These are phyloP conservation scores for Tetradesmus lagerheimii DNA, from an alignment of 139 green algal species.

Conservation along the genomic window DNA sequence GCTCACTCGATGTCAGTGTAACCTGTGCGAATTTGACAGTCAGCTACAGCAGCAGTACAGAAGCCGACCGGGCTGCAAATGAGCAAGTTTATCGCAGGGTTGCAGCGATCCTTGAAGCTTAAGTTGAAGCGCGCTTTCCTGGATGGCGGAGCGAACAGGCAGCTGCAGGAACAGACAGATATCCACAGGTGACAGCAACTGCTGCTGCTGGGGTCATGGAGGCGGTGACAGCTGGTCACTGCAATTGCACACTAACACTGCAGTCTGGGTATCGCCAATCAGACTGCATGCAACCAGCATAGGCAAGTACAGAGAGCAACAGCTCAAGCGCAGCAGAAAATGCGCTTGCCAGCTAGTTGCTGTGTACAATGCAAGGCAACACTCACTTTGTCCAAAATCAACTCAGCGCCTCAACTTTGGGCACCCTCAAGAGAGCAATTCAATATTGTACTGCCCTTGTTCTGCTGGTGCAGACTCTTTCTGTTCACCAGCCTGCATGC, in stretches of 20 bases:
- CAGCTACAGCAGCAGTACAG: background rate
- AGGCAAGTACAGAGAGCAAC: background rate
- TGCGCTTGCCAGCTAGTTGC: no score
- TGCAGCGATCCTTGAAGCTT: constrained; percentile 12
- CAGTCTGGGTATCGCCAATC: no score
- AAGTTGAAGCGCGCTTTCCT: constrained; percentile 42
- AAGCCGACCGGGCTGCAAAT: background rate
- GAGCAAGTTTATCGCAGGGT: background rate
- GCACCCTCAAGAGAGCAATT: no score
- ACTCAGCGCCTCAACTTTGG: no score
- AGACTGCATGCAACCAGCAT: background rate
- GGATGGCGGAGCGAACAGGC: constrained; percentile 60
- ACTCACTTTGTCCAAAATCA: no score
- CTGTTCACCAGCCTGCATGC: constrained; percentile 55
- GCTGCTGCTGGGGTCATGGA: background rate
- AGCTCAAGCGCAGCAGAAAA: no score
- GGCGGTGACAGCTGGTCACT: background rate
- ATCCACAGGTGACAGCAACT: constrained; percentile 47
- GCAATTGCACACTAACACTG: background rate
- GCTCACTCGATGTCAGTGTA: no score
- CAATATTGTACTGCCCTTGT: background rate
- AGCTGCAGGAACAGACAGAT: constrained; percentile 65
- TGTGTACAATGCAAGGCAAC: no score
- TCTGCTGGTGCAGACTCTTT: constrained; percentile 49
- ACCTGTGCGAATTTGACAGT: background rate